Percentiles rank a stretch among this genome's conserved stretches.
phyloP scores from a whole-genome alignment of 2,329 filamentous ascomycete genomes.

The Periglandula ipomoeae region DNA sequence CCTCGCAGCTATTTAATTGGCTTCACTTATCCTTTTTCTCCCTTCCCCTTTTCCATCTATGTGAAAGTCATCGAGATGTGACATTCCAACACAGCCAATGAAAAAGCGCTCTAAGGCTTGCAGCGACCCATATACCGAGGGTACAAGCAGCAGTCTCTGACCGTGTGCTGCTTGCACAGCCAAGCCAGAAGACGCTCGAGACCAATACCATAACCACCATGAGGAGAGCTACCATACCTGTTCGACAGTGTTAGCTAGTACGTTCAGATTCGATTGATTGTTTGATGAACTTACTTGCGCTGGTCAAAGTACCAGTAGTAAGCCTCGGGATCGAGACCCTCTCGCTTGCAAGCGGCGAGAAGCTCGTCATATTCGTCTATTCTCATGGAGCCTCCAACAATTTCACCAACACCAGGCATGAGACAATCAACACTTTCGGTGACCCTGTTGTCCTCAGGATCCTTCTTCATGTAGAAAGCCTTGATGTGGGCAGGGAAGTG shows the following conservation, averaged over 20 bases:
- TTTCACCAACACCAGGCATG: constrained; percentile 93
- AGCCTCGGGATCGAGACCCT: constrained; percentile 72
- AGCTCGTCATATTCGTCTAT: constrained; percentile 87
- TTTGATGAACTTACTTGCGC: constrained; percentile 49
- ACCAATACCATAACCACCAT: constrained; percentile 89
- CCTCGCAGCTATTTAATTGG: too few species aligned
- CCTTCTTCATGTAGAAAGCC: constrained; percentile 98
- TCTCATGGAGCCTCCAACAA: constrained; percentile 94
- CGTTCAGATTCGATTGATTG: neutral
- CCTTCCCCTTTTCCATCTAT: neutral
- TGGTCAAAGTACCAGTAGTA: constrained; percentile 99
- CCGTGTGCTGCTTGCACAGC: constrained; percentile 54
- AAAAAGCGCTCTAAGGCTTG: constrained; percentile 47
- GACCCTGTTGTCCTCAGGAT: constrained; percentile 65
- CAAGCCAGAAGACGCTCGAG: constrained; percentile 43
- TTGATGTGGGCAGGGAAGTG: constrained; percentile 98
- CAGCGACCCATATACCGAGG: constrained; percentile 72
- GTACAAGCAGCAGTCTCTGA: constrained; percentile 61
- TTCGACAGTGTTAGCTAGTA: neutral
- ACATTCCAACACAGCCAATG: neutral
- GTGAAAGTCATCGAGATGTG: neutral
- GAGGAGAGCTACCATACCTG: constrained; percentile 74
- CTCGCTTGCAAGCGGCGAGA: constrained; percentile 76
- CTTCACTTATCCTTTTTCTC: neutral
- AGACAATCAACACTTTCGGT: constrained; percentile 84